These are phyloP conservation scores for Leccinum sublutescens DNA, from an alignment of 768 basidiomycete species.

Conservation along the genomic window DNA sequence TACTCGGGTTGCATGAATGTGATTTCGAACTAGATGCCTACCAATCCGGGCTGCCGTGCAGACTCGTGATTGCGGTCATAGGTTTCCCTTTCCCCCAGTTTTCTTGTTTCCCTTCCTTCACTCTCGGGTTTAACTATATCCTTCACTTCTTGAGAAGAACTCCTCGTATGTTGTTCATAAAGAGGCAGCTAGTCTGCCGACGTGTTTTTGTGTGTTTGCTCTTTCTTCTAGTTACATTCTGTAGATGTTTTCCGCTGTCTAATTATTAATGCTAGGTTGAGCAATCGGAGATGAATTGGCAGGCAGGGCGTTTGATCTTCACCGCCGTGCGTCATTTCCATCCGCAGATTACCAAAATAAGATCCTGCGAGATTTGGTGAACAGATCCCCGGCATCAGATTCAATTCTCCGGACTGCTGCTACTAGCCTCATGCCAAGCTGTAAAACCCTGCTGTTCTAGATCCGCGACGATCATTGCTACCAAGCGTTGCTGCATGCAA, in stretches of 20 bases:
- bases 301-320: neutral
- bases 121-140: neutral
- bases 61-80: neutral
- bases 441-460: constrained; percentile 11
- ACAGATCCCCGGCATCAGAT: constrained; percentile 4
- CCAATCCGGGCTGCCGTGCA: neutral
- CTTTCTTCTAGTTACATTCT: neutral
- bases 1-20: constrained; percentile 8
- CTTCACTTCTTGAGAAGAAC: neutral
- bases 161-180: neutral
- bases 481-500: neutral
- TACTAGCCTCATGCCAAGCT: constrained; percentile 22
- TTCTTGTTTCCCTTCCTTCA: neutral
- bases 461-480: neutral
- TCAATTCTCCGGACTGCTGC: constrained; percentile 5
- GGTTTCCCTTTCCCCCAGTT: neutral
- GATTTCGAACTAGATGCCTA: neutral
- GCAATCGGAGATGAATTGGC: constrained; percentile 5
- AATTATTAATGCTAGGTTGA: neutral
- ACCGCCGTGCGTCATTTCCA: neutral
- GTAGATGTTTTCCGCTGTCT: neutral
- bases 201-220: constrained; percentile 2
- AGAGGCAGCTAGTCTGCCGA: constrained; percentile 9
- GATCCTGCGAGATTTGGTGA: neutral
- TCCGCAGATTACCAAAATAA: constrained; percentile 3